Base-by-base conservation (phyloP, 306 rosid genomes). In the Corylus heterophylla region DNA sequence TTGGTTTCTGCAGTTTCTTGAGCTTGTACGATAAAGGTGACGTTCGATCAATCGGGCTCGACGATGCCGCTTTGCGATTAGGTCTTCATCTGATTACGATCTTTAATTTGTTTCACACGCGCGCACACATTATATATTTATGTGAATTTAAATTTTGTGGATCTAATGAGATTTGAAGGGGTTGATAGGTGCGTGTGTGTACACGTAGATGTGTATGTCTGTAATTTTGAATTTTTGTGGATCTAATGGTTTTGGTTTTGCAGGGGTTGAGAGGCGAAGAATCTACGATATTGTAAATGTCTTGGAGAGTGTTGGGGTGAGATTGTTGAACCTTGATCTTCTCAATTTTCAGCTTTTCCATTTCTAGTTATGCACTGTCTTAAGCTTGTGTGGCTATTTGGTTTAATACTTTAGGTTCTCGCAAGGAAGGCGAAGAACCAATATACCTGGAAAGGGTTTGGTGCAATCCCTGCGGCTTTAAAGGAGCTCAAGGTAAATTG, bases 231-330 rank as follows among this genome's bases (percentile, higher is more conserved):
- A 4, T 12, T 0, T 0, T n/a, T 45, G 17, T 66, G 74, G 49
- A 18, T 54, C 47, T 74, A 27, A 49, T 25, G 51, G 17, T 68
- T 74, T 25, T 11, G 1, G 47, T 50, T 76, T 48, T 54, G 35
- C 81, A 92, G 98, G 98, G 10, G 99, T 95, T 0, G 97, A 95
- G 78, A 88, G 99, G 76, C 84, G 99, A 63, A 89, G 99, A 89
- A 95, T 95, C 83, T 95, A 95, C 12, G 99, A 95, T 54, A 95
- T 93, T 6, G 99, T 95, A 51, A 95, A 95, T 35, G 98, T 95
- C 11, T 62, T 93, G 54, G 99, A 95, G 79, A 95, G 99, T 51
- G 88, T 93, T 1, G 99, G 98, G 87, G 98, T 94, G 5, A 18
- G 87, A 44, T 48, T 18, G 44, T 8, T 74, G 27, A 11, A 27